phyloP scores from a whole-genome alignment of 1,139 yeast genomes.

The Pichia sp. region DNA sequence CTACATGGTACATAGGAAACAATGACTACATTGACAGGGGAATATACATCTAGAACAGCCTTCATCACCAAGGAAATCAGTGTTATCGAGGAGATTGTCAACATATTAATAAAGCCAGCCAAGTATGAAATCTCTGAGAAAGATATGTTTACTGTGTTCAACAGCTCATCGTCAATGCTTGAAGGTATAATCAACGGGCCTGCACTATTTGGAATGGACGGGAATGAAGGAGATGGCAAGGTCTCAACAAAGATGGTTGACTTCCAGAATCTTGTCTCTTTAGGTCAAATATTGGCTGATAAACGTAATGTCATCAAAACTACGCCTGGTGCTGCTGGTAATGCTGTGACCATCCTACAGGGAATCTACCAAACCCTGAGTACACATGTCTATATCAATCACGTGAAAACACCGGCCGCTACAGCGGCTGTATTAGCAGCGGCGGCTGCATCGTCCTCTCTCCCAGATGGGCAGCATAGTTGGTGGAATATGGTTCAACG shows the following conservation, averaged over 20 bases:
- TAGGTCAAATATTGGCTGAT: conserved; percentile 17
- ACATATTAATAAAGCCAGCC: conserved; percentile 19
- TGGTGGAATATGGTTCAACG: conserved; percentile 8
- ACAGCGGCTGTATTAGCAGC: conserved; percentile 7
- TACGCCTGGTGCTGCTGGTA: conserved; percentile 2
- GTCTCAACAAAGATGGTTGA: conserved; percentile 15
- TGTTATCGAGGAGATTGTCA: conserved; percentile 19
- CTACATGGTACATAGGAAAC: too few species aligned
- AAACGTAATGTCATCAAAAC: conserved; percentile 6
- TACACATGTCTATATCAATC: conserved; percentile 23
- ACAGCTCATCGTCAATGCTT: conserved; percentile 13
- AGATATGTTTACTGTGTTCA: conserved; percentile 16
- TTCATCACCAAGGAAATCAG: conserved; percentile 16
- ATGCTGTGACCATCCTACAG: not conserved
- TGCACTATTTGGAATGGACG: not conserved
- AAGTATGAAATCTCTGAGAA: conserved; percentile 13
- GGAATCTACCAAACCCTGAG: conserved; percentile 13
- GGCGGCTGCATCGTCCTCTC: conserved; percentile 5
- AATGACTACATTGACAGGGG: too few species aligned
- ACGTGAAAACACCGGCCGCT: conserved; percentile 10
- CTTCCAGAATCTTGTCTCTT: conserved; percentile 15
- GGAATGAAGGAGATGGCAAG: too few species aligned
- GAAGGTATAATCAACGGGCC: conserved; percentile 7
- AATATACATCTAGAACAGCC: conserved; percentile 1
- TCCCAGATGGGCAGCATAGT: conserved; percentile 1